Evolutionary conservation across 2,329 filamentous ascomycete species (phyloP).

Genomic region (Xylariaceae sp.): DNA sequence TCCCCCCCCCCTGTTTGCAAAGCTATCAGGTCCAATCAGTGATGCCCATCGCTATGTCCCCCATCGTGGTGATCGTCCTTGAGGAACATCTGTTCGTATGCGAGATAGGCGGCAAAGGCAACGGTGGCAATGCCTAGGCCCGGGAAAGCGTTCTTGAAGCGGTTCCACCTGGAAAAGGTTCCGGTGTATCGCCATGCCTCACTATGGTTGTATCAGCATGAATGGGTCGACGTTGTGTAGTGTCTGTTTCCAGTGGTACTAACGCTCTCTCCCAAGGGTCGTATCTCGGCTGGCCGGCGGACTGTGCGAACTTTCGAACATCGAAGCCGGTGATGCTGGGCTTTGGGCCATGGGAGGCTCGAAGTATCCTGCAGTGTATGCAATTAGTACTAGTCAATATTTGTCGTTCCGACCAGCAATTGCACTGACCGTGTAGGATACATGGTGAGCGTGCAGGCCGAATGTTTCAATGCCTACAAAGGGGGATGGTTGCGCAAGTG

Average conservation of each 20-base stretch:
- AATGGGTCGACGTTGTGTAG: neutral
- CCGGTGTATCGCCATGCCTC: conserved; percentile 95
- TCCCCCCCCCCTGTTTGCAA: conserved; percentile 6
- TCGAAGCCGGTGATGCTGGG: conserved; percentile 91
- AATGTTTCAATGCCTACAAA: neutral
- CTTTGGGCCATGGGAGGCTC: conserved; percentile 48
- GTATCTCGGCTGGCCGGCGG: conserved; percentile 59
- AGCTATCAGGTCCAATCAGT: conserved; percentile 35
- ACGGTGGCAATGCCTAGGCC: conserved; percentile 90
- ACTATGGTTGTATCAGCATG: conserved; percentile 41
- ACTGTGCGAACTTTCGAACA: conserved; percentile 70
- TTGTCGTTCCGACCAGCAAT: too few species aligned
- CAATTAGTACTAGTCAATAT: too few species aligned
- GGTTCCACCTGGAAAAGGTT: conserved; percentile 81
- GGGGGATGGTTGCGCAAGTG: too few species aligned
- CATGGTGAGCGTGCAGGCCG: conserved; percentile 23
- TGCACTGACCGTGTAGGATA: conserved; percentile 29
- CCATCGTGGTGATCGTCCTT: conserved; percentile 63
- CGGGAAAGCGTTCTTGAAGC: conserved; percentile 82
- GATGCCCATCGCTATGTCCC: conserved; percentile 52
- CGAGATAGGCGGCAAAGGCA: conserved; percentile 85
- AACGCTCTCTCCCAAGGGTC: conserved; percentile 65
- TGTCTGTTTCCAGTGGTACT: conserved; percentile 28
- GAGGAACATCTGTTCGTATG: conserved; percentile 84
- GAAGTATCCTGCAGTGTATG: conserved; percentile 39